Conservation (phyloP, 345 rosid species). For the Trapa bicornis region DNA sequence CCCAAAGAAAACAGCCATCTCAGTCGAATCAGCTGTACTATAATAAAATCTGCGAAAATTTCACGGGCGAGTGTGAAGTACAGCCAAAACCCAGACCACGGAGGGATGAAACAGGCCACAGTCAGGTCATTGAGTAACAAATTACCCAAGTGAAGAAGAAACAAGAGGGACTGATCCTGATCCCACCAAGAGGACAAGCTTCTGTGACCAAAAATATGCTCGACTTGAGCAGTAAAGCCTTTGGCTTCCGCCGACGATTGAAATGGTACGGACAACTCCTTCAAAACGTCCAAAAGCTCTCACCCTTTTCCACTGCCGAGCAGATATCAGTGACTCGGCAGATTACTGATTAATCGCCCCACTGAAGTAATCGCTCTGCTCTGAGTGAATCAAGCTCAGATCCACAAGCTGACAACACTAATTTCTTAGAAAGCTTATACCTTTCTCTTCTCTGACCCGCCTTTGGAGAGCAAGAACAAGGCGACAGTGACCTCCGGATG, state of each 20-base stretch:
- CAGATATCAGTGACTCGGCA: background rate
- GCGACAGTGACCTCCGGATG: constrained; percentile 17
- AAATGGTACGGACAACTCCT: background rate
- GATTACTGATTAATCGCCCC: background rate
- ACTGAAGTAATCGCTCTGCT: background rate
- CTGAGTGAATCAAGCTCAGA: background rate
- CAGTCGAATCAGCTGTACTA: too few species aligned
- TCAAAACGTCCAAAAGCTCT: background rate
- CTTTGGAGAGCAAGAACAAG: constrained; percentile 7
- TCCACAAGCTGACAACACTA: background rate
- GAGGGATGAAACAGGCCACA: background rate
- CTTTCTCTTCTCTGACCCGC: constrained; percentile 12
- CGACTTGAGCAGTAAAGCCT: background rate
- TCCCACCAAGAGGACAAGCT: background rate
- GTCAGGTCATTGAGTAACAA: background rate
- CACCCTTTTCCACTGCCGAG: background rate
- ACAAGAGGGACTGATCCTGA: background rate
- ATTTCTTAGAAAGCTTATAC: background rate
- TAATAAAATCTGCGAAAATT: background rate
- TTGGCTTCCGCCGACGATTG: background rate
- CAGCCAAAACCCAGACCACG: constrained; percentile 3
- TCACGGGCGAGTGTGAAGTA: background rate
- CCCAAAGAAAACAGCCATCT: background rate
- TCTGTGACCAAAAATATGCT: background rate
- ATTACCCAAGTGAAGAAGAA: background rate